A percentile compares a stretch with the other conserved stretches of the same genome.
These are phyloP conservation scores for Asterochloris erici DNA, from an alignment of 139 green algal genomes.

Conservation along the genomic window DNA sequence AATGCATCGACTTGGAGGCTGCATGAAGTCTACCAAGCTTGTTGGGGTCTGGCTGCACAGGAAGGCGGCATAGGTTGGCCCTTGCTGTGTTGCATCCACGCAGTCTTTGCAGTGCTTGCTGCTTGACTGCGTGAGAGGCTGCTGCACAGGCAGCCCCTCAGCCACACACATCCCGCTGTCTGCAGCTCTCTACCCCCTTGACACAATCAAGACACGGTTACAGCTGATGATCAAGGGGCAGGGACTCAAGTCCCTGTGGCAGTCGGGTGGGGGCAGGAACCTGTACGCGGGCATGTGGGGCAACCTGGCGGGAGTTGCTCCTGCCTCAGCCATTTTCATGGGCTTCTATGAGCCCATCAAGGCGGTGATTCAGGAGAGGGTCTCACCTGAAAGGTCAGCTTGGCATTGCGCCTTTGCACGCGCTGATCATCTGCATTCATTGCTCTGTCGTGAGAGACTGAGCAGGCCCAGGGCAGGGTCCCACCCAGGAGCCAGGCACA, in stretches of 20 bases:
- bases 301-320: slow-evolving; percentile 81
- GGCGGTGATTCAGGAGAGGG: slow-evolving; percentile 38
- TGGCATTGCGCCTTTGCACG: too few relatives aligned
- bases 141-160: not conserved
- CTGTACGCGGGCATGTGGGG: slow-evolving; percentile 87
- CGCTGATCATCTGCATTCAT: too few relatives aligned
- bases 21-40: not conserved
- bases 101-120: not conserved
- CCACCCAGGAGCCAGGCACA: too few relatives aligned
- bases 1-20: too few relatives aligned
- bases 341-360: slow-evolving; percentile 93
- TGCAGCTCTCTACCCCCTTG: slow-evolving; percentile 92
- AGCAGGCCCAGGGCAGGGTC: too few relatives aligned
- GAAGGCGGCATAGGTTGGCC: not conserved
- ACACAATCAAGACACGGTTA: slow-evolving; percentile 99
- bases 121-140: not conserved
- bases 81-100: not conserved
- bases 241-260: slow-evolving; percentile 67
- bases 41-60: not conserved
- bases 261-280: slow-evolving; percentile 67
- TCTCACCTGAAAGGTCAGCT: slow-evolving; percentile 33
- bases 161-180: not conserved
- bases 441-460: too few relatives aligned
- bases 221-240: slow-evolving; percentile 82
- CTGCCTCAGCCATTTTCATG: slow-evolving; percentile 93